Evolutionary conservation across 1,284 basidiomycete genomes (phyloP).

Genomic region (Exobasidium cylindrosporum): DNA sequence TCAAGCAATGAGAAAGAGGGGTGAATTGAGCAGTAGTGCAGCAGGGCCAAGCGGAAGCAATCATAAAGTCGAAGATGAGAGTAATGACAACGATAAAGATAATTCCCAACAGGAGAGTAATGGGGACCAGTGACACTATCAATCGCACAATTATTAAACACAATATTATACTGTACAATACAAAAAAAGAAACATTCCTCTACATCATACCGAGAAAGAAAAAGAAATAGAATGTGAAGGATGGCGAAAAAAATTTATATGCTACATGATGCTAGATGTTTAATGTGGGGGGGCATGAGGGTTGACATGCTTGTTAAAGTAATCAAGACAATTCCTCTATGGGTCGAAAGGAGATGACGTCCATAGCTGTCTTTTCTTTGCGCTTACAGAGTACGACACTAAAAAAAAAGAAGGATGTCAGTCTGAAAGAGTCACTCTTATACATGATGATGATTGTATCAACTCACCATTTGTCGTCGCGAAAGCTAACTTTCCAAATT

Average conservation of each 20-base stretch:
- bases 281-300: too few species aligned
- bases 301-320: not conserved
- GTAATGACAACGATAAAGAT: not conserved
- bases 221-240: not conserved
- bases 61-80: not conserved
- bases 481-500: slow-evolving; percentile 83
- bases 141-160: not conserved
- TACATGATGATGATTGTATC: not conserved
- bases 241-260: too few species aligned
- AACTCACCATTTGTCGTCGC: slow-evolving; percentile 65
- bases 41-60: not conserved
- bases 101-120: too few species aligned
- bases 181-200: not conserved
- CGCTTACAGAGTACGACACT: slow-evolving; percentile 75
- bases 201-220: not conserved
- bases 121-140: too few species aligned
- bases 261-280: too few species aligned
- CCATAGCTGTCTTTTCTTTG: slow-evolving; percentile 80
- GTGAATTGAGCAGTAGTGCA: not conserved
- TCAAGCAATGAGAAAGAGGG: slow-evolving; percentile 2
- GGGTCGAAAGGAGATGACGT: slow-evolving; percentile 62
- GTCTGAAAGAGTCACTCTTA: slow-evolving; percentile 2
- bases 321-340: slow-evolving; percentile 1
- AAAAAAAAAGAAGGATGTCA: slow-evolving; percentile 10
- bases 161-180: not conserved